Evolutionary conservation across 345 rosid genomes (phyloP), one percentile per base, ranked within the genome.

Genomic region (Anastatica hierochuntica): DNA sequence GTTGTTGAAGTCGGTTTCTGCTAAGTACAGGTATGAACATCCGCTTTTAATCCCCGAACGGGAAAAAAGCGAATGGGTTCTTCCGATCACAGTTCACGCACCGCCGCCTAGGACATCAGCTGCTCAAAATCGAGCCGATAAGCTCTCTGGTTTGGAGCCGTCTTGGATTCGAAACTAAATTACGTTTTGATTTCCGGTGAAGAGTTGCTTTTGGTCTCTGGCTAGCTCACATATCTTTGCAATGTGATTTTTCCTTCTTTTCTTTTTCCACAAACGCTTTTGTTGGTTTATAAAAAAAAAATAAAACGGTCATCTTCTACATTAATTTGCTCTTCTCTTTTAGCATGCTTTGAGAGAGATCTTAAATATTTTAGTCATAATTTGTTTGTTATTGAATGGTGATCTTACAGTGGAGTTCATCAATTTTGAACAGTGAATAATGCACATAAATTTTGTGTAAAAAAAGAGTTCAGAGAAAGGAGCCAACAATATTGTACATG

Each of bases 1-100:
- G 44, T 52, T 49, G 52, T 54, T 37, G 12, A 37, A 27, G 14
- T 67, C 26, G 20, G 20, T 30, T 26, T 49, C 30, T 55, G 30
- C 61, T 53, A 34, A 15, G 27, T 27, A 58, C 75, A 92, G 97
- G 76, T 92, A 78, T 35, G 98, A 83, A 40, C 97, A 92, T 72
- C 97, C 97, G 20, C 85, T 92, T 63, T 68, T 88, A 39, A 55
- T 88, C 24, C 88, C 79, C 35, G 88, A 83, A 33, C 68, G 90
- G 57, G 98, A 92, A 56, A 92, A 72, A 66, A 72, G 83, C 14
- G 96, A 85, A 72, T 92, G 98, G 98, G 66, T 84, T 72, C 95
- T 92, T 56, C 98, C 98, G 4, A 83, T 92, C 23, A 85, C 79
- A 0, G 96, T 88, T 63, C 94, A 81, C 49, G 98, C 95, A 46